A percentile compares a stretch with the other conserved stretches of the same genome.
Evolutionary conservation across 192 early-diverging fungal species (phyloP).

Genomic region (Coemansia sp.): DNA sequence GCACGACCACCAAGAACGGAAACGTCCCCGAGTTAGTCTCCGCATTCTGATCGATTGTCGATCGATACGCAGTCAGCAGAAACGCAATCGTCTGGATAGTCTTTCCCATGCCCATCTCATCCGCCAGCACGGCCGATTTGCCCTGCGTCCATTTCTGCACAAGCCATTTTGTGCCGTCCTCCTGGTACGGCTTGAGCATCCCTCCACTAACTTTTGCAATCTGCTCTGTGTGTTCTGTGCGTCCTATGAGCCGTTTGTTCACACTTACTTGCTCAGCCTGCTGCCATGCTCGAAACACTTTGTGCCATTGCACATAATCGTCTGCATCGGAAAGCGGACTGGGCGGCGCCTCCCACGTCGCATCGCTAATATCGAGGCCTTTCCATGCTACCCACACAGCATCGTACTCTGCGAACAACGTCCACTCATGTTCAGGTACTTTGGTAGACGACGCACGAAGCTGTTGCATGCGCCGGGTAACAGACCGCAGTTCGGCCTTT

Average conservation of each 20-base stretch:
- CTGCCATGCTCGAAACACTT: constrained; percentile 15
- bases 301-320: constrained; percentile 23
- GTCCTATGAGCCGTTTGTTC: constrained; percentile 5
- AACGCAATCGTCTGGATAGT: constrained; percentile 95
- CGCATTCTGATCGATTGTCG: constrained; percentile 12
- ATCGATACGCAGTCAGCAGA: constrained; percentile 70
- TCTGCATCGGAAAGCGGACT: constrained; percentile 12
- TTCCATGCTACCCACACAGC: constrained; percentile 27
- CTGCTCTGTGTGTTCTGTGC: constrained; percentile 37
- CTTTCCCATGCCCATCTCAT: constrained; percentile 95
- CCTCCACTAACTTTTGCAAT: constrained; percentile 74
- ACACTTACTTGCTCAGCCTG: constrained; percentile 24
- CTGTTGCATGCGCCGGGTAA: background rate
- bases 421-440: background rate
- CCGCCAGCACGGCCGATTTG: constrained; percentile 89
- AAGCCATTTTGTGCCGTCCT: constrained; percentile 93
- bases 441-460: background rate
- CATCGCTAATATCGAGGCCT: constrained; percentile 15
- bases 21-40: constrained; percentile 73
- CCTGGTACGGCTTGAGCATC: constrained; percentile 84
- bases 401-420: constrained; percentile 11
- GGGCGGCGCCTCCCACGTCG: constrained; percentile 44
- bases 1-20: constrained; percentile 92
- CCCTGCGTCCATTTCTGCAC: constrained; percentile 80
- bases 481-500: background rate